Evolutionary conservation across 1,139 yeast genomes (phyloP).

Genomic region (Keqinozyma sinolaborantium): DNA sequence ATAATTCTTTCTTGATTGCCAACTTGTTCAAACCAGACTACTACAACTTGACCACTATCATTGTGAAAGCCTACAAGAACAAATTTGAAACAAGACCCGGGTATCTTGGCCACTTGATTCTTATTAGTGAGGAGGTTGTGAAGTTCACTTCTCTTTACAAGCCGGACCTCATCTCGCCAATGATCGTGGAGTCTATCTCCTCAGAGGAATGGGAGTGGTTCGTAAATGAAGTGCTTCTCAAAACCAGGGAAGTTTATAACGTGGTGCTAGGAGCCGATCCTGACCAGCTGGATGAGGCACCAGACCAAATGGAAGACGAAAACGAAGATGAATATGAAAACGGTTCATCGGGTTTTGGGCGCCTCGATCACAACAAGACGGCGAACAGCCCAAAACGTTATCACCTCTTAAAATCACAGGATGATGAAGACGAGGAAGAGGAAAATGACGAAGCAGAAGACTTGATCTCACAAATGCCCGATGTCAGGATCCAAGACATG

Average conservation of each 20-base stretch:
- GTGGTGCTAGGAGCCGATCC: slow-evolving; percentile 36
- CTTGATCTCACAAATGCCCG: slow-evolving; percentile 16
- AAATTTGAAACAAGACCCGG: slow-evolving; percentile 37
- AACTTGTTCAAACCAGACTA: slow-evolving; percentile 32
- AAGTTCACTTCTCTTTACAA: slow-evolving; percentile 47
- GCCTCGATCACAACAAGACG: slow-evolving; percentile 17
- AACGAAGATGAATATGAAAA: slow-evolving; percentile 18
- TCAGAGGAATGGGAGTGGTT: slow-evolving; percentile 45
- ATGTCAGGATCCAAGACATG: slow-evolving; percentile 22
- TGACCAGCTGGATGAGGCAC: slow-evolving; percentile 5
- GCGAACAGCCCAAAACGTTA: neutral
- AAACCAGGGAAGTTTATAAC: slow-evolving; percentile 45
- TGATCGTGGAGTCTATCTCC: slow-evolving; percentile 35
- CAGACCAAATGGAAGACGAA: slow-evolving; percentile 7
- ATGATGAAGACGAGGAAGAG: slow-evolving; percentile 12
- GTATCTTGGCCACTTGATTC: slow-evolving; percentile 45
- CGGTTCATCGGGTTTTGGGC: slow-evolving; percentile 34
- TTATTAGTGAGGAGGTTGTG: slow-evolving; percentile 48
- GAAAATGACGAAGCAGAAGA: slow-evolving; percentile 17
- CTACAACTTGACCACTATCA: slow-evolving; percentile 32
- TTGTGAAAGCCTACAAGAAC: slow-evolving; percentile 26
- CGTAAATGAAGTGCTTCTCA: slow-evolving; percentile 38
- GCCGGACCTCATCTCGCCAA: slow-evolving; percentile 45
- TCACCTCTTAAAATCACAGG: slow-evolving; percentile 12
- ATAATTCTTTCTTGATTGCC: slow-evolving; percentile 45